A percentile compares a stretch with the other conserved stretches of the same genome.
Evolutionary conservation across 1,139 yeast species (phyloP).

Genomic region (Debaryomyces coudertii): DNA sequence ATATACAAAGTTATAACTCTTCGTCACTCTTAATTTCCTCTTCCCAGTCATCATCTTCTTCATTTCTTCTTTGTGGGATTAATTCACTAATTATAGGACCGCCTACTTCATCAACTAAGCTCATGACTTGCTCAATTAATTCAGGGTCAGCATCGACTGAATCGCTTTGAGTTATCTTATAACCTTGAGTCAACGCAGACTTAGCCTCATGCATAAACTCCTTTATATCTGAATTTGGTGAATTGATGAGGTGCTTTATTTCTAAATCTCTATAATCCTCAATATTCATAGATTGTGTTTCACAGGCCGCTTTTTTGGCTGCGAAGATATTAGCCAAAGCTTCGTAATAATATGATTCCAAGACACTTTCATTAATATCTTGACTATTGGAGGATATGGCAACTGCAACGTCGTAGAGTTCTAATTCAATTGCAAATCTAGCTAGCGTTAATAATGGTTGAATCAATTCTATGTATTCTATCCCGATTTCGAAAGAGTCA

Average conservation of each 20-base stretch:
- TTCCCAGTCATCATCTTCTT: conserved; percentile 49
- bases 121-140: conserved; percentile 53
- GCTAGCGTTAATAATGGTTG: conserved; percentile 73
- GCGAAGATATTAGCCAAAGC: conserved; percentile 71
- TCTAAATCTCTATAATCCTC: conserved; percentile 55
- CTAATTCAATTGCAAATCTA: conserved; percentile 78
- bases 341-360: conserved; percentile 80
- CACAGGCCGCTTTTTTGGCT: conserved; percentile 42
- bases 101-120: conserved; percentile 57
- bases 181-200: conserved; percentile 59
- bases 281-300: conserved; percentile 26
- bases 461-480: conserved; percentile 63
- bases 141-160: conserved; percentile 57
- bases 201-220: conserved; percentile 49
- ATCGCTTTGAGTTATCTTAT: conserved; percentile 48
- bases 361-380: conserved; percentile 79
- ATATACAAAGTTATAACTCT: conserved; percentile 12
- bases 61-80: conserved; percentile 46
- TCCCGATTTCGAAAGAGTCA: conserved; percentile 42
- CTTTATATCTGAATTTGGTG: conserved; percentile 32
- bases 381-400: conserved; percentile 63
- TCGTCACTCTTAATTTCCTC: conserved; percentile 43
- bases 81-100: conserved; percentile 57
- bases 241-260: conserved; percentile 33
- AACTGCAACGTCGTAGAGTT: conserved; percentile 64